A percentile compares a stretch with the other conserved stretches of the same genome.
Evolutionary conservation across 2,329 filamentous ascomycete species (phyloP).

Genomic region (Colletotrichum filicis): DNA sequence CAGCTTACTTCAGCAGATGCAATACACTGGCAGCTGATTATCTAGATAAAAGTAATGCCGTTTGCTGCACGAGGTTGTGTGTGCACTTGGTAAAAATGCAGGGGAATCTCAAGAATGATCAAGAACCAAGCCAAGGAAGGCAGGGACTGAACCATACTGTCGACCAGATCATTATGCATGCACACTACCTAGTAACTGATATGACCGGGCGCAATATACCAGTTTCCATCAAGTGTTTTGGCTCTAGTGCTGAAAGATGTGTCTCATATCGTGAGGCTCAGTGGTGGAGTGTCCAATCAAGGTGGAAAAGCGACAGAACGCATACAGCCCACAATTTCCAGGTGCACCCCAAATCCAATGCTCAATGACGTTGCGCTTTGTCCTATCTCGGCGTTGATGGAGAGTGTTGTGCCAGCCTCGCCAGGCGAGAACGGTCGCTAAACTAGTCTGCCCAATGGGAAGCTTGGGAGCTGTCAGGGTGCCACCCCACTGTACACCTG

Average conservation of each 20-base stretch:
- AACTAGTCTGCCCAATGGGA: slow-evolving; percentile 27
- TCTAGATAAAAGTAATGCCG: background rate
- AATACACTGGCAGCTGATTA: too few species aligned
- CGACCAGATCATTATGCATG: too few species aligned
- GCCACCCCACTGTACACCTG: slow-evolving; percentile 28
- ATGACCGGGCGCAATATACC: background rate
- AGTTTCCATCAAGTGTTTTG: background rate
- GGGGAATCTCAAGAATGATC: background rate
- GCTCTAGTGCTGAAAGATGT: background rate
- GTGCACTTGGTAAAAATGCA: background rate
- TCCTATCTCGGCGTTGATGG: slow-evolving; percentile 5
- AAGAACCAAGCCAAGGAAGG: background rate
- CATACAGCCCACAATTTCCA: background rate
- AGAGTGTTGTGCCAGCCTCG: slow-evolving; percentile 27
- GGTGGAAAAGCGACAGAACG: background rate
- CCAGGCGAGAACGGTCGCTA: slow-evolving; percentile 28
- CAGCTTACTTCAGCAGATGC: background rate
- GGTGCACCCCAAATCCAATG: slow-evolving; percentile 3
- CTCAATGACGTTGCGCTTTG: slow-evolving; percentile 28
- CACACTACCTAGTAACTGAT: background rate
- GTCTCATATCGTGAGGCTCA: background rate
- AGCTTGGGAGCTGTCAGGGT: slow-evolving; percentile 30
- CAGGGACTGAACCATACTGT: too few species aligned
- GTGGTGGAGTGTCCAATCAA: background rate
- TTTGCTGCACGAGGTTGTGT: background rate